These are phyloP conservation scores for Metrosideros polymorpha DNA, from an alignment of 441 rosid species.

Conservation along the genomic window DNA sequence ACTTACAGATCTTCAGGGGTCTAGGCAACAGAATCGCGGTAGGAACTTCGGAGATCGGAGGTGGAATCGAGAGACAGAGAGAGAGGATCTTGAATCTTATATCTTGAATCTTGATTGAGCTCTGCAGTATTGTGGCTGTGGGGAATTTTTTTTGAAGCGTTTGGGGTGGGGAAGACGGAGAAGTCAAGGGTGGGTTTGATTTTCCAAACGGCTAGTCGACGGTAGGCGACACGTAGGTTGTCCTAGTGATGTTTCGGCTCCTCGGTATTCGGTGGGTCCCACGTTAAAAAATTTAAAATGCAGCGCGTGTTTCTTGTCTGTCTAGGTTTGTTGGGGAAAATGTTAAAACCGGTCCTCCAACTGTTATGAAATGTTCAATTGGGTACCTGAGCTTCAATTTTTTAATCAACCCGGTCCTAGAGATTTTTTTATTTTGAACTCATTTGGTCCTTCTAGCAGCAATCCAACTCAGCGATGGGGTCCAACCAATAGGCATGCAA, in stretches of 20 bases:
- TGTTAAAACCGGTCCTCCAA: neutral
- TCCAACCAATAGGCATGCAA: too few relatives aligned
- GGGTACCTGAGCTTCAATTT: neutral
- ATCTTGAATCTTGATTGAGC: too few relatives aligned
- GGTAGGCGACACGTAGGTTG: neutral
- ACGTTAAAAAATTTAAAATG: slow-evolving; percentile 9
- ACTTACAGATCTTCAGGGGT: neutral
- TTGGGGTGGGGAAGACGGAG: neutral
- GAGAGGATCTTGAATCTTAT: too few relatives aligned
- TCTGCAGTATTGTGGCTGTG: neutral
- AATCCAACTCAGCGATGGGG: neutral
- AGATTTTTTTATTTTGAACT: neutral
- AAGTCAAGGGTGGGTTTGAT: neutral
- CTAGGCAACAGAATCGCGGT: neutral
- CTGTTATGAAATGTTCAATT: neutral
- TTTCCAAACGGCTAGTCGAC: slow-evolving; percentile 20
- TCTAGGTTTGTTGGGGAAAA: neutral
- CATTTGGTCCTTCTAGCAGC: neutral
- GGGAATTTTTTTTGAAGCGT: neutral
- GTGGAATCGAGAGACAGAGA: neutral
- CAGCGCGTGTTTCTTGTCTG: neutral
- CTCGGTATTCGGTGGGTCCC: neutral
- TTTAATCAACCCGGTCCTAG: neutral
- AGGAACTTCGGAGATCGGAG: neutral
- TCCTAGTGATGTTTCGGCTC: neutral